Evolutionary conservation across 2,329 filamentous ascomycete genomes (phyloP), one percentile per base, ranked within the genome.

Genomic region (Alternaria brassicae): DNA sequence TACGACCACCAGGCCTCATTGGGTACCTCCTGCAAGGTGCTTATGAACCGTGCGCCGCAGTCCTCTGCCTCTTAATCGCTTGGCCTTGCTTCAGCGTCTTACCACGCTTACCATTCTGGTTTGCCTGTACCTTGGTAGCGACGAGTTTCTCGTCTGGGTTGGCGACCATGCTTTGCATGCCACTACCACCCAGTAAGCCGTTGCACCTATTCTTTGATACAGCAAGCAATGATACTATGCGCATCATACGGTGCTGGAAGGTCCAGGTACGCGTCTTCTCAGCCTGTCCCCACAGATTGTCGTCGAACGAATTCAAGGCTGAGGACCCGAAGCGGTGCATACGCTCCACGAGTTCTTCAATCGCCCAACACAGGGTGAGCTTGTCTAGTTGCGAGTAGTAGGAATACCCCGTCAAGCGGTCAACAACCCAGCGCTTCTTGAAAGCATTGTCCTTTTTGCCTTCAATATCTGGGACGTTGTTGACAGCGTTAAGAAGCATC

Each of bases 191-290:
- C 19, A 60, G 9, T n/a, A 60, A 17, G 32, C 27, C 34, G 13
- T 60, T 42, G 28, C 60, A 62, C 17, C 45, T 47, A 3, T 27
- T 50, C 28, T 62, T 57, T 6, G 48, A 60, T 1, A 12, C n/a
- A 8, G 27, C 17, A 44, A 62, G 32, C 21, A 57, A 12, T 21
- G 53, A 17, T 10, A 40, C 34, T 25, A 57, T 57, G n/a, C 25
- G 28, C 3, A 21, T 17, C 15, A 57, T 36, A 1, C 56, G 44
- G 21, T 57, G 15, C 4, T 17, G 4, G 36, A 62, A 62, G 3
- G 47, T 56, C 44, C 42, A 54, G 3, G 5, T 8, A 0, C 49
- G 25, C 6, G 56, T 53, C 21, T 19, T 37, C 32, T 17, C 28
- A 7, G 17, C 40, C 28, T 17, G 19, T 6, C 15, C 19, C 48